Evolutionary conservation across 2,329 filamentous ascomycete genomes (phyloP), one percentile per base, ranked within the genome.

Genomic region (Stemphylium beticola): DNA sequence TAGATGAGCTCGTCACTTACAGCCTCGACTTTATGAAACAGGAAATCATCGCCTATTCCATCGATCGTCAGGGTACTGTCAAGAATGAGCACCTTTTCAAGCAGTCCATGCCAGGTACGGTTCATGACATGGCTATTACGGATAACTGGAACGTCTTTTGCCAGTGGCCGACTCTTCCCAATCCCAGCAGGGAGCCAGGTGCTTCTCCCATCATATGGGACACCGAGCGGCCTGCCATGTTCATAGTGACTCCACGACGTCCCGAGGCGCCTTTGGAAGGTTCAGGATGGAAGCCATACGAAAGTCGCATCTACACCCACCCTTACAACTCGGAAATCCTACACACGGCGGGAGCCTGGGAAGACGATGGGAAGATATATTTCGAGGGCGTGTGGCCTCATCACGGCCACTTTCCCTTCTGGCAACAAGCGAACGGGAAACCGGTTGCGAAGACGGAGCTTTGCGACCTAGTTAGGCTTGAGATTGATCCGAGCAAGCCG

Each of bases 271-370:
- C 22, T 24, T 7, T 24, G 22, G 6, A 24, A 24, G 22, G 22
- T 24, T 24, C 55, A 44, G 58, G 48, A 38, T 26, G 39, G 9
- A 55, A 62, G 42, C 26, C 46, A 26, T 61, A 49, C 45, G 56
- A 62, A 43, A 69, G 65, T 38, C 61, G 64, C 55, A 70, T 77
- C 4, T 24, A 24, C 22, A 24, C 22, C 6, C 22, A 24, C 22
- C 22, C 22, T 7, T 24, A 24, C 22, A 24, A 24, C 22, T 24
- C 22, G 2, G 22, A 24, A 64, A 61, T 66, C 1, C 67, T 75
- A 9, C 74, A 77, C 57, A 76, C 73, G 0, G 75, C 68, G 7
- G 72, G 67, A 1, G 72, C 72, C 0, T 77, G 74, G 70, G 74
- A 77, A 54, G 24, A 26, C 14, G 62, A 62, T 1, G 60, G 69